Evolutionary conservation across 306 rosid genomes (phyloP).

Genomic region (Oxytropis ochrocephala): DNA sequence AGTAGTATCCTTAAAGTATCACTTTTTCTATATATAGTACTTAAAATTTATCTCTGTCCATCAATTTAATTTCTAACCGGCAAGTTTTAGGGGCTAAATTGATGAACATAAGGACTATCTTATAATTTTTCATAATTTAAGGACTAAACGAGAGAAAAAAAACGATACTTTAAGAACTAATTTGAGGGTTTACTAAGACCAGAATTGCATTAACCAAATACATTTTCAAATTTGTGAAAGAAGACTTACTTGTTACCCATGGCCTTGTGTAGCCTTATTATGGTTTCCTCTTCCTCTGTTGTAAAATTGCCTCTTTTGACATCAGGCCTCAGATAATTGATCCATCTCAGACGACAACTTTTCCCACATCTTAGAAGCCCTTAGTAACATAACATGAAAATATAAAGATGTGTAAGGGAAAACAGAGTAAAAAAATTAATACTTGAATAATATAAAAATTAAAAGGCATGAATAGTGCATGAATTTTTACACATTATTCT

Average conservation of each 20-base stretch:
- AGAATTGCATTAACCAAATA: not conserved
- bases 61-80: too few species aligned
- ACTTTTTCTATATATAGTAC: too few species aligned
- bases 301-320: constrained; percentile 83
- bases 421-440: not conserved
- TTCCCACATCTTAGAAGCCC: constrained; percentile 85
- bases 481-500: not conserved
- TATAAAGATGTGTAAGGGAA: not conserved
- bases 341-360: constrained; percentile 98
- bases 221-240: not conserved
- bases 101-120: too few species aligned
- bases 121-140: too few species aligned
- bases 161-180: too few species aligned
- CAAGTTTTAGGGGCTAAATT: too few species aligned
- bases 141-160: too few species aligned
- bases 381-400: constrained; percentile 3
- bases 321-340: constrained; percentile 91
- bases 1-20: too few species aligned
- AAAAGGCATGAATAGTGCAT: constrained; percentile 17
- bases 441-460: not conserved
- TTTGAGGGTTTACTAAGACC: not conserved
- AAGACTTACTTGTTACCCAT: constrained; percentile 71
- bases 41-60: too few species aligned
- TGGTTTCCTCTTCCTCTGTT: constrained; percentile 58
- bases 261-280: constrained; percentile 50